These are phyloP conservation scores for Sporothrix pallida DNA, from an alignment of 2,329 filamentous ascomycete species.

Conservation along the genomic window DNA sequence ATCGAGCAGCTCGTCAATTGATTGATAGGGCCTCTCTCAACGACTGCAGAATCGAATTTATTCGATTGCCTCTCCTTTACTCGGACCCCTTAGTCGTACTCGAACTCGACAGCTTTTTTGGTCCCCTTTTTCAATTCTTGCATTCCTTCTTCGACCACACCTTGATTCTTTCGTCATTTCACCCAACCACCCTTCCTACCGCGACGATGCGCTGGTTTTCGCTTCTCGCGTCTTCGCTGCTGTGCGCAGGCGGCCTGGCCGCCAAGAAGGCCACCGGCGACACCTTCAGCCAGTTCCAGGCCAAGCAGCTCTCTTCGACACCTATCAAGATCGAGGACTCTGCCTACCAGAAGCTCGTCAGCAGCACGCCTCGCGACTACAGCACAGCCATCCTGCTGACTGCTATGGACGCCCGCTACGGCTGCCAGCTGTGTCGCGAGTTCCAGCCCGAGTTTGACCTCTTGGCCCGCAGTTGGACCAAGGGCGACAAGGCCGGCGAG, in stretches of 20 bases:
- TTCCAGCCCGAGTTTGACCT: conserved; percentile 96
- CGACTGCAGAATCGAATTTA: not conserved
- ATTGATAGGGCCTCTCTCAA: not conserved
- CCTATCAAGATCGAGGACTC: conserved; percentile 80
- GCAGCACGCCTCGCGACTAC: conserved; percentile 79
- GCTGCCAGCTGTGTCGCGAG: conserved; percentile 83
- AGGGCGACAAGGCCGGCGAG: conserved; percentile 77
- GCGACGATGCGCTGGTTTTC: conserved; percentile 72
- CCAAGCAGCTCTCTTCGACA: conserved; percentile 67
- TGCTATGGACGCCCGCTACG: conserved; percentile 80
- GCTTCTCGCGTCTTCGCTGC: conserved; percentile 67
- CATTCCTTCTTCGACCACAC: not conserved
- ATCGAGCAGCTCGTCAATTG: conserved; percentile 3
- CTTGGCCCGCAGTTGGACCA: conserved; percentile 82
- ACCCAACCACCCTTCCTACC: not conserved
- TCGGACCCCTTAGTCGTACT: not conserved
- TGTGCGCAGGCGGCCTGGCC: conserved; percentile 62
- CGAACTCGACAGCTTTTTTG: not conserved
- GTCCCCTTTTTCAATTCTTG: not conserved
- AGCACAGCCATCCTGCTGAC: conserved; percentile 82
- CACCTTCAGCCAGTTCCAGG: conserved; percentile 73
- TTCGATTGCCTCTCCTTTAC: conserved; percentile 15
- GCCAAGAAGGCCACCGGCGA: conserved; percentile 65
- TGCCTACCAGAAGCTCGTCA: conserved; percentile 76
- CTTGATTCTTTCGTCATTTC: not conserved